Evolutionary conservation across 306 rosid genomes (phyloP).

Genomic region (Hippophae tibetana): DNA sequence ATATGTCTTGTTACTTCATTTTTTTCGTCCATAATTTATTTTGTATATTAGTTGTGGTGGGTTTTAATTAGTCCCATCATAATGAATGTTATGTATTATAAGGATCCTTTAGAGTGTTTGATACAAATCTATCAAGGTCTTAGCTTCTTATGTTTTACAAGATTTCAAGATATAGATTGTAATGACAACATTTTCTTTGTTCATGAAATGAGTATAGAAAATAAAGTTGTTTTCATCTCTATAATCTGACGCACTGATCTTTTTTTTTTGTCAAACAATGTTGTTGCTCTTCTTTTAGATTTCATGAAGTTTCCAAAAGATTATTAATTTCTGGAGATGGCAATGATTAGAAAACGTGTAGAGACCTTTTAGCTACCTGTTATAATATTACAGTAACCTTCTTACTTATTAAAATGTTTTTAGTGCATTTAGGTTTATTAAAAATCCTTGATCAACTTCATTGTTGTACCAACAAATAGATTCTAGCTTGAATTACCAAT

Average conservation of each 20-base stretch:
- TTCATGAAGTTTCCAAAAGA: not conserved
- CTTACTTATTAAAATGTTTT: not conserved
- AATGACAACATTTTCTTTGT: constrained; percentile 16
- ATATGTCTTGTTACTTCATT: constrained; percentile 18
- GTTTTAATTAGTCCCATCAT: constrained; percentile 22
- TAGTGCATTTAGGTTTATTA: too few species aligned
- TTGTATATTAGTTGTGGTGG: constrained; percentile 29
- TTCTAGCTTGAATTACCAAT: too few species aligned
- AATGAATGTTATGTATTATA: constrained; percentile 20
- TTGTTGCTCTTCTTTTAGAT: not conserved
- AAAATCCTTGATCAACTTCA: too few species aligned
- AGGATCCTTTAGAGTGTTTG: constrained; percentile 24
- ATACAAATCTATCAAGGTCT: constrained; percentile 17
- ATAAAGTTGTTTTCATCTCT: constrained; percentile 13
- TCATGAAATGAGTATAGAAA: constrained; percentile 15
- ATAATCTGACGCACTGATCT: not conserved
- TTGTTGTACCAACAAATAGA: too few species aligned
- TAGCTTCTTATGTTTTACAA: constrained; percentile 18
- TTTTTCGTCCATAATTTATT: constrained; percentile 22
- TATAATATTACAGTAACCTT: not conserved
- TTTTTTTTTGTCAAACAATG: not conserved
- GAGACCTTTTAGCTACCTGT: not conserved
- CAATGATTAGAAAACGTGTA: not conserved
- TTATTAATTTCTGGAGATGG: not conserved
- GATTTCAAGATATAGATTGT: constrained; percentile 21